Evolutionary conservation across 257 asterid genomes (phyloP), one percentile per base, ranked within the genome.

Genomic region (Solanum chmielewskii): DNA sequence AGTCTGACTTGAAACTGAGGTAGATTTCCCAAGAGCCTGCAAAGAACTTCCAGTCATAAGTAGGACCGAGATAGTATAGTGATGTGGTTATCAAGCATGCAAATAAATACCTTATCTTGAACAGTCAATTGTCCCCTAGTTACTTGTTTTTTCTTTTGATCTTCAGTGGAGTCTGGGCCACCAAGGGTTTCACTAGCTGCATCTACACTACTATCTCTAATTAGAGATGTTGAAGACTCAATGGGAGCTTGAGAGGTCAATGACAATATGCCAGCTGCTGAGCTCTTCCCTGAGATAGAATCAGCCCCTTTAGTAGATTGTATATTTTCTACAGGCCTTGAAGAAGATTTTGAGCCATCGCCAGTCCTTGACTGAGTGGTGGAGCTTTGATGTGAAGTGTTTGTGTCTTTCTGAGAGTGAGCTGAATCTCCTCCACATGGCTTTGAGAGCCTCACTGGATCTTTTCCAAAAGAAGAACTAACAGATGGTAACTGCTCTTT

Each of bases 41-140:
- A 88, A 56, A 80, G 37, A 69, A 33, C 82, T 70, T 21, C 75
- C 73, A 52, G 47, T 64, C 66, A 73, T 76, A 52, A 86, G 66
- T 86, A 83, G 73, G 87, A 85, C 41, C 42, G 44, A 75, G 71
- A 31, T 31, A 87, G 20, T 13, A 87, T 5, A 37, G 77, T 16
- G 84, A 47, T 82, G 74, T 78, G 77, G 39, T 70, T n/a, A 86
- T 73, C 78, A 90, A 77, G 87, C 75, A 89, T 86, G 74, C 42
- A 68, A 21, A 82, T 31, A 88, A 73, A 80, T 93, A 94, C 98
- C 97, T 90, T 92, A 85, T 93, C 93, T 87, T 86, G 89, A 83
- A 62, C 31, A 42, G 78, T 25, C 21, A 41, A 42, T 37, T 70
- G 89, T 85, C 56, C 90, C 47, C 29, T 74, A 70, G 33, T 84